Base-by-base conservation (phyloP, 495 filamentous ascomycete species). In the Aspergillus haitiensis region DNA sequence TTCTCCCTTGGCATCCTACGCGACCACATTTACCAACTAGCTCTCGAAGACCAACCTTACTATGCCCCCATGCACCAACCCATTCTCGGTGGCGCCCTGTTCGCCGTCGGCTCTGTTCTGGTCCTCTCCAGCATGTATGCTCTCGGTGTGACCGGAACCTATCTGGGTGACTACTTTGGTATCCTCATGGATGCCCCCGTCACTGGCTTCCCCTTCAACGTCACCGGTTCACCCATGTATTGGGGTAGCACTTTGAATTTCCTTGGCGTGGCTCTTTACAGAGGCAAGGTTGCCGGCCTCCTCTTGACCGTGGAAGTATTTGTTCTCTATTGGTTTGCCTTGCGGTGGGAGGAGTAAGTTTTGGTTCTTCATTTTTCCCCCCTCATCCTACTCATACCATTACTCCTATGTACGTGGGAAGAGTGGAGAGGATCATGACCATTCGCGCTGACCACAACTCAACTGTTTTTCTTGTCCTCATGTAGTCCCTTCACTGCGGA, bases 151-250 rank as follows among this genome's bases (percentile, higher is more conserved):
- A 98, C 94, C 9, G 95, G 94, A 56, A 98, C 94, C 63, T 98
- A 97, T 72, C 80, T 98, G 31, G 94, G 94, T 57, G 94, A 98
- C 78, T 98, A 98, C 78, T 98, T 96, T 67, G 94, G 94, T 39
- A 98, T 98, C 69, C 80, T 98, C 62, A 95, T 98, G 94, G 92
- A 97, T 68, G 80, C 85, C 67, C 91, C 90, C 49, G 92, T 98
- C 46, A 96, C 91, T 6, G 86, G 88, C 10, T 98, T 98, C 71
- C 94, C 94, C 1, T 98, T 98, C 84, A 97, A 92, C 74, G 77
- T 98, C 53, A 93, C 88, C 31, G 84, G 85, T 61, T 89, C 92
- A 39, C 94, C 94, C 42, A 98, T 98, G 94, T 98, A 98, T 79
- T 90, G 91, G 78, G 94, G 94, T 32, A 91, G 87, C 59, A 92